Evolutionary conservation across 495 filamentous ascomycete species (phyloP).

Genomic region (Neurospora sublineolata): DNA sequence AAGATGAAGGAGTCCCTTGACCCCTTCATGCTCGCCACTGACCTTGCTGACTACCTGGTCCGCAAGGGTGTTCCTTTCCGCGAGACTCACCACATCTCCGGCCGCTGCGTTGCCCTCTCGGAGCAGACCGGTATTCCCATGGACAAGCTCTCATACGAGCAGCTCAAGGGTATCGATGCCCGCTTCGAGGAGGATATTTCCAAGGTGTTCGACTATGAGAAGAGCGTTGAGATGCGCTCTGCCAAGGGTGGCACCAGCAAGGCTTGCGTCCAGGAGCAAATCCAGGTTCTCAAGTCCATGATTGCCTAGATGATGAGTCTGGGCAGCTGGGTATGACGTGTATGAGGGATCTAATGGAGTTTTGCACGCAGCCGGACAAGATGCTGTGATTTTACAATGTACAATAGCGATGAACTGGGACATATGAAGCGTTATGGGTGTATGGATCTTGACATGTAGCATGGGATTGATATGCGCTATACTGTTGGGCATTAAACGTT

Average conservation of each 20-base stretch:
- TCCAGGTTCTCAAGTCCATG: constrained; percentile 52
- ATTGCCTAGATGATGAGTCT: neutral
- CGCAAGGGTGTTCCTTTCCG: constrained; percentile 76
- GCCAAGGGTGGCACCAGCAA: constrained; percentile 76
- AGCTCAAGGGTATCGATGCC: constrained; percentile 57
- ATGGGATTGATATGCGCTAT: neutral
- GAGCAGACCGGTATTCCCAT: constrained; percentile 63
- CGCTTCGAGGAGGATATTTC: constrained; percentile 69
- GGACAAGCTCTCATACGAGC: constrained; percentile 59
- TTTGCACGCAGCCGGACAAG: neutral
- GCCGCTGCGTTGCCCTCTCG: constrained; percentile 54
- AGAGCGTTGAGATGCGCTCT: constrained; percentile 70
- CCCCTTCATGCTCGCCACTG: constrained; percentile 61
- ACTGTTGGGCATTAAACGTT: neutral
- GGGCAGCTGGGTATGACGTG: neutral
- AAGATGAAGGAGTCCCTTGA: constrained; percentile 70
- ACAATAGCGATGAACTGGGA: neutral
- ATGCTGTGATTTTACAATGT: neutral
- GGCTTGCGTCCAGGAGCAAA: constrained; percentile 65
- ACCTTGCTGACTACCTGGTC: constrained; percentile 85
- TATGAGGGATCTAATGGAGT: neutral
- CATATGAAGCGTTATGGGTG: neutral
- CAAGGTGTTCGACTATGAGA: constrained; percentile 72
- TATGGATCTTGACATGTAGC: neutral
- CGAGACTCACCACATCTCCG: constrained; percentile 85